Evolutionary conservation across 2,329 filamentous ascomycete species (phyloP).

Genomic region (Cladosporium sphaerospermum): DNA sequence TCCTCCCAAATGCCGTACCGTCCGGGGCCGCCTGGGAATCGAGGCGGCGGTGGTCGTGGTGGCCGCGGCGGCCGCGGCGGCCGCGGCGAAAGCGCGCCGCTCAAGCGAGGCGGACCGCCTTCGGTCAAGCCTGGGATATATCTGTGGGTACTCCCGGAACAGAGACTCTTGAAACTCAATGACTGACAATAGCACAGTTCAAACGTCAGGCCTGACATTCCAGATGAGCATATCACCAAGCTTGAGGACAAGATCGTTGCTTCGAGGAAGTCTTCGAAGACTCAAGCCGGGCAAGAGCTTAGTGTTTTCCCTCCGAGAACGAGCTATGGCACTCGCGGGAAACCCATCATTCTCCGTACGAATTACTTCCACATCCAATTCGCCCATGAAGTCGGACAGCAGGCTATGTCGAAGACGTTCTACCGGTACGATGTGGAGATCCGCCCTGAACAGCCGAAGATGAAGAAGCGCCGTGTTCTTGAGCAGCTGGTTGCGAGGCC

Average conservation of each 20-base stretch:
- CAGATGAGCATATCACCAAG: slow-evolving; percentile 20
- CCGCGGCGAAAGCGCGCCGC: slow-evolving; percentile 14
- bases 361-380: slow-evolving; percentile 38
- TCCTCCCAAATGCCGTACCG: too few species aligned
- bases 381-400: slow-evolving; percentile 26
- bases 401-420: slow-evolving; percentile 21
- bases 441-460: slow-evolving; percentile 24
- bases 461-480: slow-evolving; percentile 44
- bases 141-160: slow-evolving; percentile 15
- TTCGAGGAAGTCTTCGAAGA: slow-evolving; percentile 18
- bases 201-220: slow-evolving; percentile 10
- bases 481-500: slow-evolving; percentile 36
- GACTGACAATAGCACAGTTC: slow-evolving; percentile 21
- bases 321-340: slow-evolving; percentile 35
- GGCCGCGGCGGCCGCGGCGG: slow-evolving; percentile 14
- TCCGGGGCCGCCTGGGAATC: slow-evolving; percentile 15
- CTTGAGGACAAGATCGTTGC: slow-evolving; percentile 22
- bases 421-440: slow-evolving; percentile 38
- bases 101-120: slow-evolving; percentile 8
- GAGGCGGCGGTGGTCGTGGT: slow-evolving; percentile 24
- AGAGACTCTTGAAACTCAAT: slow-evolving; percentile 9
- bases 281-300: slow-evolving; percentile 24
- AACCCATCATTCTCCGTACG: slow-evolving; percentile 34
- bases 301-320: slow-evolving; percentile 20
- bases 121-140: slow-evolving; percentile 18